Conservation (phyloP, 225 moss, liverwort and hornwort genomes). For the Pseudoscleropodium purum region DNA sequence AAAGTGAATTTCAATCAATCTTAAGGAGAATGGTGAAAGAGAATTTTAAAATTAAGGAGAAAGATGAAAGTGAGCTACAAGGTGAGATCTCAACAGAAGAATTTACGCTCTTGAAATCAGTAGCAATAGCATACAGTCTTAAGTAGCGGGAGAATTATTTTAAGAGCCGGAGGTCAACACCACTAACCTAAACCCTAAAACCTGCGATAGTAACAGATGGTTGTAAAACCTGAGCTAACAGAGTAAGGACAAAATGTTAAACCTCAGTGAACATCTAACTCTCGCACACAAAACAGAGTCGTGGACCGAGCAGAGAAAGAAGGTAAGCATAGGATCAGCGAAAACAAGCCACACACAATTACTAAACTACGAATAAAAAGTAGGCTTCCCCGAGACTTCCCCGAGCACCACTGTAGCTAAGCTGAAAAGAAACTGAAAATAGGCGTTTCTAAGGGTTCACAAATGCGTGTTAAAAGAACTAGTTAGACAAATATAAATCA, state of each 20-base stretch:
- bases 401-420: not conserved
- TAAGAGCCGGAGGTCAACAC: not conserved
- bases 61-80: not conserved
- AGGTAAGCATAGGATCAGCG: not conserved
- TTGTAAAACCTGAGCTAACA: not conserved
- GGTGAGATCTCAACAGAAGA: not conserved
- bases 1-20: not conserved
- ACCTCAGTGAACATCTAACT: not conserved
- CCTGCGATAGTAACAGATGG: not conserved
- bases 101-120: not conserved
- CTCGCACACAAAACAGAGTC: not conserved
- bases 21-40: not conserved
- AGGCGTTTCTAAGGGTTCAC: not conserved
- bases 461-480: not conserved
- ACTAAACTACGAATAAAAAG: not conserved
- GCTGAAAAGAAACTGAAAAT: not conserved
- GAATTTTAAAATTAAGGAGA: not conserved
- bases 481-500: not conserved
- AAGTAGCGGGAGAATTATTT: not conserved
- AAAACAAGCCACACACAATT: not conserved
- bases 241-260: not conserved
- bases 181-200: not conserved
- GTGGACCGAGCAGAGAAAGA: not conserved
- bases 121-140: not conserved
- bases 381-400: not conserved